Evolutionary conservation across 192 early-diverging fungal species (phyloP).

Genomic region (Glomus cerebriforme): DNA sequence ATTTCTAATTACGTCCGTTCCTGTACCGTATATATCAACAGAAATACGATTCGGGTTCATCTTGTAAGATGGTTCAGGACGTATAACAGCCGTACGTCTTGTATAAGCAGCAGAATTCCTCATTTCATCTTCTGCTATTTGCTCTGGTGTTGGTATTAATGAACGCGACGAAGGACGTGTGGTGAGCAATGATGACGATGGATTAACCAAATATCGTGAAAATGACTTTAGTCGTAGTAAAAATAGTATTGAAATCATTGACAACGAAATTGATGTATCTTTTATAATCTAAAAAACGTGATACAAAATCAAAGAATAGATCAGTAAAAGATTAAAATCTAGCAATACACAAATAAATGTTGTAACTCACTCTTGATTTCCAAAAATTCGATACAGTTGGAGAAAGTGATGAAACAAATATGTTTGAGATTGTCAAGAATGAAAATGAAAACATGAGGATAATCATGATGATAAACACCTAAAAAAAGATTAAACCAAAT

Average conservation of each 20-base stretch:
- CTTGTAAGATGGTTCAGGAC: background rate
- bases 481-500: background rate
- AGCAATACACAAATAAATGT: background rate
- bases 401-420: background rate
- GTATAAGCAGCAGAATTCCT: constrained; percentile 19
- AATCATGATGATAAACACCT: background rate
- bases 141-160: background rate
- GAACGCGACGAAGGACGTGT: background rate
- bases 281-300: background rate
- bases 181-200: background rate
- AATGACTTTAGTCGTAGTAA: background rate
- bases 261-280: background rate
- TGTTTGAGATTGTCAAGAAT: background rate
- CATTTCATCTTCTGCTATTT: constrained; percentile 11
- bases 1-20: no score
- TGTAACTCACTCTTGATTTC: background rate
- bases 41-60: background rate
- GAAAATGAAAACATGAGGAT: constrained; percentile 15
- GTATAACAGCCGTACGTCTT: background rate
- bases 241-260: constrained; percentile 8
- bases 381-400: constrained; percentile 15
- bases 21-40: background rate
- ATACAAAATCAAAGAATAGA: background rate
- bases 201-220: constrained; percentile 1
- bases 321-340: background rate